Percentiles rank a stretch among this genome's conserved stretches.
These are phyloP conservation scores for Phytomonas francai DNA, from an alignment of 208 protist species.

Conservation along the genomic window DNA sequence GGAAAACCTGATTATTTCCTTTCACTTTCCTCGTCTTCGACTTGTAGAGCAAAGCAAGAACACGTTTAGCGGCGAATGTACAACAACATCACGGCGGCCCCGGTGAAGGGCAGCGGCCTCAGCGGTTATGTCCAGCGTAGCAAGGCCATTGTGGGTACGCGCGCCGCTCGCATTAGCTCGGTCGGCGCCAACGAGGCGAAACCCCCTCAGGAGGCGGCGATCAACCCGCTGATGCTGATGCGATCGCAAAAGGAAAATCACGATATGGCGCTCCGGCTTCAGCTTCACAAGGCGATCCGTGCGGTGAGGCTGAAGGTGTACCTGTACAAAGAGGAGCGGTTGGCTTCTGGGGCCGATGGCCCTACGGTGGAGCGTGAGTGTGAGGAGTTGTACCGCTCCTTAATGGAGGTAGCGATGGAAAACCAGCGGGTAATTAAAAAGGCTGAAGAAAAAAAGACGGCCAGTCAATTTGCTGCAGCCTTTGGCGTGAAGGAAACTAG, in stretches of 20 bases:
- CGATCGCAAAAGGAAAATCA: slow-evolving; percentile 67
- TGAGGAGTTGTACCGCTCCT: slow-evolving; percentile 35
- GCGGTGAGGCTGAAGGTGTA: slow-evolving; percentile 45
- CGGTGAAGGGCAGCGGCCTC: slow-evolving; percentile 72
- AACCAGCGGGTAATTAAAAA: slow-evolving; percentile 19
- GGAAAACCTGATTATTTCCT: no score
- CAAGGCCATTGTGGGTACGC: slow-evolving; percentile 19
- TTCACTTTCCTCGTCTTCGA: no score
- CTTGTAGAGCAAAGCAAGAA: no score
- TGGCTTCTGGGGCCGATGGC: slow-evolving; percentile 26
- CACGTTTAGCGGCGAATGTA: slow-evolving; percentile 35
- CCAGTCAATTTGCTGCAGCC: slow-evolving; percentile 63
- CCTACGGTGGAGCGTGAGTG: slow-evolving; percentile 59
- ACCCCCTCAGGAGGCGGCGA: slow-evolving; percentile 15
- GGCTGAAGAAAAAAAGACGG: slow-evolving; percentile 43
- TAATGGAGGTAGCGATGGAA: slow-evolving; percentile 26
- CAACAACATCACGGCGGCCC: slow-evolving; percentile 56
- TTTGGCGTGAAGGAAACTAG: slow-evolving; percentile 39
- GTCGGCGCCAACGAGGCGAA: slow-evolving; percentile 19
- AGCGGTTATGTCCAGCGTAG: slow-evolving; percentile 86
- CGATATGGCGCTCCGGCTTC: slow-evolving; percentile 45
- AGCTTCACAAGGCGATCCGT: slow-evolving; percentile 45
- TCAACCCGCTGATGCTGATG: slow-evolving; percentile 61
- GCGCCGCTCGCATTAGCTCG: background rate
- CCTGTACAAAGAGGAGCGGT: slow-evolving; percentile 66